Conservation (phyloP, 2,329 filamentous ascomycete genomes). For the Tolypocladium amazonense region DNA sequence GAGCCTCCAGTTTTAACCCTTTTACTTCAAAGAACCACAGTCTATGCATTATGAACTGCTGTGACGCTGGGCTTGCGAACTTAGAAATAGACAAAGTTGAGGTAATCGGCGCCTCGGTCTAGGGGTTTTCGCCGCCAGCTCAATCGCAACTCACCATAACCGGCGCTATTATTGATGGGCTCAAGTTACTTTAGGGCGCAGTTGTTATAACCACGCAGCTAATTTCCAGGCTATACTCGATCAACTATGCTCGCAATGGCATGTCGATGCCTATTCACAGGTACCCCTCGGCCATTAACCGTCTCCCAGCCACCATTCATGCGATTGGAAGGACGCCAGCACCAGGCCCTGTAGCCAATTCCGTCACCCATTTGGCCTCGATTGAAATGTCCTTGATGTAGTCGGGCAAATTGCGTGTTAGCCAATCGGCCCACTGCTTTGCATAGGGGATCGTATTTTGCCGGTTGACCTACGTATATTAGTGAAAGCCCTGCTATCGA, state of each 20-base stretch:
- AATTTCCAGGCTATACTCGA: not conserved
- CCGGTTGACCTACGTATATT: not conserved
- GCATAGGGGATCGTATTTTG: not conserved
- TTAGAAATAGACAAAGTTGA: not conserved
- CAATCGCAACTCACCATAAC: not conserved
- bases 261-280: not conserved
- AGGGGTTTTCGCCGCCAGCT: not conserved
- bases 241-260: not conserved
- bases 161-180: not conserved
- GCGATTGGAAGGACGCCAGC: too few species aligned
- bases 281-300: not conserved
- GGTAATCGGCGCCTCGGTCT: not conserved
- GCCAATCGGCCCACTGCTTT: not conserved
- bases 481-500: too few species aligned
- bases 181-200: not conserved
- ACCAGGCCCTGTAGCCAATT: too few species aligned
- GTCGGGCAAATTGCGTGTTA: not conserved
- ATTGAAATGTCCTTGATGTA: not conserved
- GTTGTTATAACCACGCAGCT: not conserved
- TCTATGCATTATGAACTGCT: not conserved
- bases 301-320: too few species aligned
- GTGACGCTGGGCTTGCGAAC: not conserved
- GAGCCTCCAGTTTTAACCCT: not conserved
- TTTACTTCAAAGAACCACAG: not conserved
- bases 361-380: not conserved